Evolutionary conservation across 2,329 filamentous ascomycete species (phyloP).

Genomic region (Xenosphaeropsis pyriputrescens): DNA sequence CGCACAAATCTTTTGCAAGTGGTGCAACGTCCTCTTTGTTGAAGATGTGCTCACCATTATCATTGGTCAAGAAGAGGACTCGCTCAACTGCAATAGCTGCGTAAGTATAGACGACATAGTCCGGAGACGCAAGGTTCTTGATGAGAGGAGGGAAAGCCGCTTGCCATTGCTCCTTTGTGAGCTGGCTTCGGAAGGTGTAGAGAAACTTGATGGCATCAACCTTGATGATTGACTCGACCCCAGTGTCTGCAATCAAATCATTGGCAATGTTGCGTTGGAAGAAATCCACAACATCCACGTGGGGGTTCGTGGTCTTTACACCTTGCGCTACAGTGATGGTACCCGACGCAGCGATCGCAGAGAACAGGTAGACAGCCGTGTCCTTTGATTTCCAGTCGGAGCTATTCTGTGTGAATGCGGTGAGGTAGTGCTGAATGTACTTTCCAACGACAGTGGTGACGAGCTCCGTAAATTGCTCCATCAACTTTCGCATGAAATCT

Average conservation of each 20-base stretch:
- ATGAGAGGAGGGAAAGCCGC: conserved; percentile 80
- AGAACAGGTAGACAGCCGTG: conserved; percentile 92
- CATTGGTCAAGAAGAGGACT: conserved; percentile 70
- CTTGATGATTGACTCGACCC: conserved; percentile 73
- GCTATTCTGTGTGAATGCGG: conserved; percentile 53
- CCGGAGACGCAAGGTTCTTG: conserved; percentile 74
- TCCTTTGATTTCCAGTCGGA: conserved; percentile 95
- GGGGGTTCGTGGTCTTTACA: conserved; percentile 77
- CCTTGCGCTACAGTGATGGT: conserved; percentile 76
- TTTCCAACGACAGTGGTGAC: conserved; percentile 79
- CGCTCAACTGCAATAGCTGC: conserved; percentile 94
- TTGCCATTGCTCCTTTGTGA: conserved; percentile 86
- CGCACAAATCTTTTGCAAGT: conserved; percentile 71
- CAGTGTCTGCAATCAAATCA: conserved; percentile 62
- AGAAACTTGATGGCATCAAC: conserved; percentile 98
- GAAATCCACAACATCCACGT: conserved; percentile 83
- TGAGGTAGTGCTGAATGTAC: conserved; percentile 77
- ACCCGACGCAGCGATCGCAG: conserved; percentile 87
- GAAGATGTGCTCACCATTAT: conserved; percentile 64
- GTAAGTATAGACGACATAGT: conserved; percentile 97
- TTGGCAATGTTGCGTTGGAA: conserved; percentile 85
- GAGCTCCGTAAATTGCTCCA: conserved; percentile 73
- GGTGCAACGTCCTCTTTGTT: conserved; percentile 64
- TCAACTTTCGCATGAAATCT: conserved; percentile 80
- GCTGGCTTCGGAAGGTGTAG: conserved; percentile 89